Evolutionary conservation across 371 early-diverging fungal species (phyloP).

Genomic region (Blastocladiella emersonii): DNA sequence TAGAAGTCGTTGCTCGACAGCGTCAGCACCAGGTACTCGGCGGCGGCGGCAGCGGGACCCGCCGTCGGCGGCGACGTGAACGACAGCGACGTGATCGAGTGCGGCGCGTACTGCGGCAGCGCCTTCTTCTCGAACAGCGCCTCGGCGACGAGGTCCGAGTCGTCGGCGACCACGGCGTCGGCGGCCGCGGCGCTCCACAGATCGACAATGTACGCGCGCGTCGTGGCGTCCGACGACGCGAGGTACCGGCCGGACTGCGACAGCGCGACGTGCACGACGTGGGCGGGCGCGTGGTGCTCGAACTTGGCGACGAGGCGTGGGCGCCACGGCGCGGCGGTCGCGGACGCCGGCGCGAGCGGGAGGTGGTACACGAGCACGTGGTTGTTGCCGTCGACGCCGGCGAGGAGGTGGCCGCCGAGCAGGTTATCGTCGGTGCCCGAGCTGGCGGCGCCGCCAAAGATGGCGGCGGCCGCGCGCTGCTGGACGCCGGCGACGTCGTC

Average conservation of each 20-base stretch:
- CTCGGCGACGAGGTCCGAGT: background rate
- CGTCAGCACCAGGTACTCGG: background rate
- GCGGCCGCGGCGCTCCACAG: background rate
- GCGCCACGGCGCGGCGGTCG: background rate
- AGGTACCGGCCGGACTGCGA: background rate
- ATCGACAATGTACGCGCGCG: background rate
- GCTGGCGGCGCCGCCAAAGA: background rate
- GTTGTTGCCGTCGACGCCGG: background rate
- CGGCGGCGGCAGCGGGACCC: background rate
- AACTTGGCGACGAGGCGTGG: background rate
- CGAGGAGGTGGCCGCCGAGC: background rate
- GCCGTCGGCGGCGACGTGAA: background rate
- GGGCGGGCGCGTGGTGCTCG: background rate
- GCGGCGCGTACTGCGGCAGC: background rate
- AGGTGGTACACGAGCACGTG: background rate
- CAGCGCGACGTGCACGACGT: background rate
- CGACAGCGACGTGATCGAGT: background rate
- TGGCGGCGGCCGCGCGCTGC: background rate
- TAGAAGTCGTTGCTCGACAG: background rate
- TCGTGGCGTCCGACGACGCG: background rate
- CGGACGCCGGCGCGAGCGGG: background rate
- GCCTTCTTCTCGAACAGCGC: slow-evolving; percentile 1
- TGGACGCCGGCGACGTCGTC: background rate
- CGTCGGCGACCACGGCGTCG: background rate
- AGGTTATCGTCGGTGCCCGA: too few relatives aligned